phyloP scores from a whole-genome alignment of 495 filamentous ascomycete species.

The Geopyxis carbonaria region DNA sequence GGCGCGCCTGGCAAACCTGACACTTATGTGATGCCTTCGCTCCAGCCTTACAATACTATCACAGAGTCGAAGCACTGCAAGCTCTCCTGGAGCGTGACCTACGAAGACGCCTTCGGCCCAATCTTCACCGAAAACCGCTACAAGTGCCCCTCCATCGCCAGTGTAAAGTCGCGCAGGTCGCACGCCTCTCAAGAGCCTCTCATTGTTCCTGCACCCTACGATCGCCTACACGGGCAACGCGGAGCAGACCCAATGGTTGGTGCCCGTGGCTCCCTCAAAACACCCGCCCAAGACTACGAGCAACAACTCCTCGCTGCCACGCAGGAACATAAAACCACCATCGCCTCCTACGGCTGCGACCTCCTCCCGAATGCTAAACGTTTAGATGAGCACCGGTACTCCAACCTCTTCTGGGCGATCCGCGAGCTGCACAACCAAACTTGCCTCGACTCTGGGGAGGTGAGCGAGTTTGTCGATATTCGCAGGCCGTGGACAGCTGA shows the following conservation, averaged over 20 bases:
- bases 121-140: conserved; percentile 21
- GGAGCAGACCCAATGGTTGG: conserved; percentile 10
- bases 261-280: conserved; percentile 8
- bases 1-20: no score
- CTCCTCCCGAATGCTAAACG: conserved; percentile 6
- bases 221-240: conserved; percentile 15
- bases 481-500: conserved; percentile 16
- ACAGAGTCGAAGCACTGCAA: conserved; percentile 7
- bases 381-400: conserved; percentile 9
- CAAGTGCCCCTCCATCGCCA: conserved; percentile 18
- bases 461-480: conserved; percentile 17
- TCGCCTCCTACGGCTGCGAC: conserved; percentile 15
- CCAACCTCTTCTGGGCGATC: conserved; percentile 19
- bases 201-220: conserved; percentile 15
- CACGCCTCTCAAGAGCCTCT: background rate
- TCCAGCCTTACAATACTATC: conserved; percentile 1
- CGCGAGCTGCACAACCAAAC: conserved; percentile 18
- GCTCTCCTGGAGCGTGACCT: conserved; percentile 10
- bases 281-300: conserved; percentile 4
- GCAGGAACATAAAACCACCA: conserved; percentile 11
- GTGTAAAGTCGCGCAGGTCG: background rate
- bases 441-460: conserved; percentile 19
- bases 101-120: conserved; percentile 13
- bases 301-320: conserved; percentile 9
- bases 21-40: background rate